Evolutionary conservation across 208 protist species (phyloP), one percentile per base, ranked within the genome.

Genomic region (Paratrypanosoma confusum): DNA sequence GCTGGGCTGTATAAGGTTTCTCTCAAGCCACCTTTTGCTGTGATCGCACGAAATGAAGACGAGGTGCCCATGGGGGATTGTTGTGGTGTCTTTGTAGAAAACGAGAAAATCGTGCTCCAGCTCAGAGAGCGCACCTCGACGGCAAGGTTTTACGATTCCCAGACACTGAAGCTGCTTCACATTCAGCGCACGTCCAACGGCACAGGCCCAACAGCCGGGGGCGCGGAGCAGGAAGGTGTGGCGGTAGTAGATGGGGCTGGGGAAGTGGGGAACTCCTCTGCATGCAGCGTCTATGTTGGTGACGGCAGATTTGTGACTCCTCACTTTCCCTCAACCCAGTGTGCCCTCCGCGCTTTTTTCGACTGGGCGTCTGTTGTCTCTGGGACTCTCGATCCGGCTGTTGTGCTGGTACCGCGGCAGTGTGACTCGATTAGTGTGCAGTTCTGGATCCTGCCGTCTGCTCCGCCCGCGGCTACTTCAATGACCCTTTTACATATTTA

Each of bases 341-440:
- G 8, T 50, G 22, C 3, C 21, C 27, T 35, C 35, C 26, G 46
- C 48, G 35, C 27, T n/a, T 14, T 59, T 56, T 35, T 26, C 53
- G 21, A 13, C 28, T 5, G 51, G 51, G 43, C n/a, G n/a, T n/a
- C n/a, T n/a, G n/a, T n/a, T n/a, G 58, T 81, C 28, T 63, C 56
- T 14, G 77, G 82, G 3, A 41, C 5, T 5, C 20, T 83, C 13
- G 46, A 69, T 17, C 68, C 72, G 22, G 42, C 31, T 39, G 47
- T 44, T 0, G 35, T 85, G 5, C 14, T 47, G 5, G 56, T 91
- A 29, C 74, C 77, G 17, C 59, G 68, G 1, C 59, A 36, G n/a
- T 72, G 64, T 13, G 61, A 82, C 20, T 81, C 75, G n/a, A 24
- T 85, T 25, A 82, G 71, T 35, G 50, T 91, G 25, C 82, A 87